A percentile compares a stretch with the other conserved stretches of the same genome.
phyloP scores from a whole-genome alignment of 352 stramenopile species.

The Pythium grandisporangium region DNA sequence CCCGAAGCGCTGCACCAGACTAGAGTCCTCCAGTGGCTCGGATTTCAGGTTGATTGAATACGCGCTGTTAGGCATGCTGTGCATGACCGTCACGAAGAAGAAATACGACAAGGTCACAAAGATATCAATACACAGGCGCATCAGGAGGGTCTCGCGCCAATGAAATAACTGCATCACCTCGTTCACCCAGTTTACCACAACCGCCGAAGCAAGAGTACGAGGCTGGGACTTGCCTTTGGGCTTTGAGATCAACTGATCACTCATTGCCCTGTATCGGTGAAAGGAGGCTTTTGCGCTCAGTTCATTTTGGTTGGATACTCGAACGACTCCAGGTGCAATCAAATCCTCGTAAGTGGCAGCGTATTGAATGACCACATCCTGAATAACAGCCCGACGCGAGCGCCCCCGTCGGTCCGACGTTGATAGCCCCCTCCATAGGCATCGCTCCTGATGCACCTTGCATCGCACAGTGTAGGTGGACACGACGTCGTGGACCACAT shows the following conservation, averaged over 20 bases:
- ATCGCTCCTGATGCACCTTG: background rate
- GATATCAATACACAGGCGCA: slow-evolving; percentile 8
- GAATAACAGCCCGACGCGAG: too few relatives aligned
- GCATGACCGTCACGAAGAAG: slow-evolving; percentile 1
- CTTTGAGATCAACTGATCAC: too few relatives aligned
- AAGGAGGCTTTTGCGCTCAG: background rate
- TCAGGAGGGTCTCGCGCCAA: slow-evolving; percentile 8
- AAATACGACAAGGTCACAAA: slow-evolving; percentile 8
- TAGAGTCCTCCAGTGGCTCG: background rate
- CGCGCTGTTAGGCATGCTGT: background rate
- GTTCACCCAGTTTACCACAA: background rate
- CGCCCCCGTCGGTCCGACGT: background rate
- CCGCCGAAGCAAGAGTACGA: too few relatives aligned
- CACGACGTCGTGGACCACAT: slow-evolving; percentile 9
- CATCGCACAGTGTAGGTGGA: background rate
- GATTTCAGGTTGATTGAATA: background rate
- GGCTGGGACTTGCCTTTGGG: too few relatives aligned
- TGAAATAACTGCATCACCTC: slow-evolving; percentile 5
- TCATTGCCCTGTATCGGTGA: background rate
- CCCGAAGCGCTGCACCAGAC: background rate
- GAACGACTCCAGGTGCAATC: too few relatives aligned
- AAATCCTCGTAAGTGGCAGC: too few relatives aligned
- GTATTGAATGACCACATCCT: too few relatives aligned
- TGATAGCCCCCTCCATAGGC: background rate
- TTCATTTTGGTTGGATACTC: background rate